phyloP scores from a whole-genome alignment of 352 stramenopile species.

The Phytophthora pini region DNA sequence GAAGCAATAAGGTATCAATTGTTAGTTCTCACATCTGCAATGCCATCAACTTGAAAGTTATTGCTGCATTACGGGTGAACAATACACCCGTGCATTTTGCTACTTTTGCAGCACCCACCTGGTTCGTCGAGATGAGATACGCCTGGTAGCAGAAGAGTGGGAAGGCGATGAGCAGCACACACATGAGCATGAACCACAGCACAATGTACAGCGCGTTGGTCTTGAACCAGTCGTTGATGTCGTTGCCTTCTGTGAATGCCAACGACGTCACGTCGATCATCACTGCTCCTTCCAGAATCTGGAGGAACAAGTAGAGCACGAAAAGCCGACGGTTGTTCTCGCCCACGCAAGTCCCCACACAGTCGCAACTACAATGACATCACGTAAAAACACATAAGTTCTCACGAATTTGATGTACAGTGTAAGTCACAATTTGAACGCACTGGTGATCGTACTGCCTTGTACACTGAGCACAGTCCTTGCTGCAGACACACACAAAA shows the following conservation, averaged over 20 bases:
- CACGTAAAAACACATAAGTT: too few relatives aligned
- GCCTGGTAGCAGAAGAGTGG: conserved; percentile 73
- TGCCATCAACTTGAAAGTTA: not conserved
- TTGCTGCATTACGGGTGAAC: not conserved
- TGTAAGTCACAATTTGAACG: conserved; percentile 9
- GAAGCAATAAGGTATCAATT: not conserved
- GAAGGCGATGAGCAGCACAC: conserved; percentile 61
- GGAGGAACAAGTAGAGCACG: conserved; percentile 66
- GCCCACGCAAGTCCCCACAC: conserved; percentile 76
- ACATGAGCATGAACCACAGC: conserved; percentile 65
- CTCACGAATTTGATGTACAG: too few relatives aligned
- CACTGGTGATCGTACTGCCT: conserved; percentile 87
- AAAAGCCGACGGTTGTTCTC: conserved; percentile 75
- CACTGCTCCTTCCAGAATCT: conserved; percentile 56
- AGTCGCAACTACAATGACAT: conserved; percentile 61
- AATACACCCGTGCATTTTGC: not conserved
- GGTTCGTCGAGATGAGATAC: conserved; percentile 77
- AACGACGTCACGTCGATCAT: conserved; percentile 60
- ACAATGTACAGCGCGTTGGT: conserved; percentile 73
- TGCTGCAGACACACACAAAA: conserved; percentile 42
- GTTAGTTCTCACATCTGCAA: conserved; percentile 2
- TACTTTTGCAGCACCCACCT: conserved; percentile 17
- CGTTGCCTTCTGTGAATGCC: conserved; percentile 60
- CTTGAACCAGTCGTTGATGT: conserved; percentile 76
- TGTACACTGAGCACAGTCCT: conserved; percentile 76